phyloP scores from a whole-genome alignment of 441 rosid genomes.

The Gossypium trilobum region DNA sequence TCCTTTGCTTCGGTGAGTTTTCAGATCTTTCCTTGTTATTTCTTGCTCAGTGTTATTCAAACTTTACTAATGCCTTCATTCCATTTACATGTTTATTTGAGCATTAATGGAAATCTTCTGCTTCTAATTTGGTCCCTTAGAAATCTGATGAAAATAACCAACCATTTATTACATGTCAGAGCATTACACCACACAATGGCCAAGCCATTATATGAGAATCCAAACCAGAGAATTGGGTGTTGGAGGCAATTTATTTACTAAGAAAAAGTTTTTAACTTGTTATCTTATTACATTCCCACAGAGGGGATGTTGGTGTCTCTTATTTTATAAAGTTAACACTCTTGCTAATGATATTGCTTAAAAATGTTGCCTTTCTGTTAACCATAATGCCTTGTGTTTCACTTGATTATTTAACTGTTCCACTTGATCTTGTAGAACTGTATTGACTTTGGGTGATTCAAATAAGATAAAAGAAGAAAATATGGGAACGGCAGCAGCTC shows the following conservation, averaged over 20 bases:
- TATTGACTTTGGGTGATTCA: not conserved
- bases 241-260: not conserved
- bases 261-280: not conserved
- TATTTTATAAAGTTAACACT: not conserved
- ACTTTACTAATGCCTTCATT: not conserved
- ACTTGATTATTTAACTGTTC: not conserved
- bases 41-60: not conserved
- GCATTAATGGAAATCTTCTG: not conserved
- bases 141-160: not conserved
- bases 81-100: not conserved
- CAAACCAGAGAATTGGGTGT: not conserved
- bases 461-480: not conserved
- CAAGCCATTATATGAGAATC: not conserved
- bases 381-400: not conserved
- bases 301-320: not conserved
- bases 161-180: not conserved
- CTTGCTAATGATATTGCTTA: not conserved
- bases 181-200: not conserved
- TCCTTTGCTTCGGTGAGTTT: constrained; percentile 16
- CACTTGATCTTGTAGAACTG: not conserved
- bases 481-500: constrained; percentile 24
- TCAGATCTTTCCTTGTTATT: not conserved
- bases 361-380: not conserved
- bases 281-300: not conserved
- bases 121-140: not conserved